These are phyloP conservation scores for Oenanthe sinensis DNA, from an alignment of 129 eudicot species.

Conservation along the genomic window DNA sequence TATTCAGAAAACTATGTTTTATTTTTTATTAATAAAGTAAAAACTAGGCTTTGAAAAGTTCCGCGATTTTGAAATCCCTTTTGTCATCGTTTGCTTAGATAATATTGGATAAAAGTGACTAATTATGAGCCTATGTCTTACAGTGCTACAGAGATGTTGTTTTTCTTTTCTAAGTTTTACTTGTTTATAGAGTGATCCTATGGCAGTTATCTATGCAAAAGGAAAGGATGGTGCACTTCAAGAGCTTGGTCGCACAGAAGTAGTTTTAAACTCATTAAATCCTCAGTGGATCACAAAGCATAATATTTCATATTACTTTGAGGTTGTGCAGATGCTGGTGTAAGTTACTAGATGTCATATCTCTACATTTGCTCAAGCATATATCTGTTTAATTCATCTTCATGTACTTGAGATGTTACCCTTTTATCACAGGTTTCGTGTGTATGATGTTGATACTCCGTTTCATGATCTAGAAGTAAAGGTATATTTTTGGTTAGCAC, in stretches of 20 bases:
- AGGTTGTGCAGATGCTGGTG: constrained; percentile 79
- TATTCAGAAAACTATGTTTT: not conserved
- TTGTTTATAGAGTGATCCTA: constrained; percentile 87
- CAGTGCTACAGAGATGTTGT: constrained; percentile 17
- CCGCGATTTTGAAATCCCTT: not conserved
- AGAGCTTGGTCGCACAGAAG: constrained; percentile 96
- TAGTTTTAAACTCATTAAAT: constrained; percentile 63
- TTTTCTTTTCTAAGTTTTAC: constrained; percentile 15
- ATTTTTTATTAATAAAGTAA: not conserved
- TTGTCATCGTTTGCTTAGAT: not conserved
- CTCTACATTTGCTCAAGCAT: constrained; percentile 6
- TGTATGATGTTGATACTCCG: constrained; percentile 89
- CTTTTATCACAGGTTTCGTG: constrained; percentile 61
- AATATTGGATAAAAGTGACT: not conserved
- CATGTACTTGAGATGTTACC: constrained; percentile 9
- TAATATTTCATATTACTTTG: constrained; percentile 68
- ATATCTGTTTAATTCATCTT: constrained; percentile 8
- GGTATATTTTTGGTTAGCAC: constrained; percentile 38
- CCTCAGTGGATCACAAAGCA: constrained; percentile 82
- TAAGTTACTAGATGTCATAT: constrained; percentile 37
- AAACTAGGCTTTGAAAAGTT: not conserved
- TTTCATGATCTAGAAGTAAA: constrained; percentile 68
- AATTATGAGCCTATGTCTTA: constrained; percentile 6
- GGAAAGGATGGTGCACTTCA: constrained; percentile 75
- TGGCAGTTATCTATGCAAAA: constrained; percentile 70